A percentile compares a stretch with the other conserved stretches of the same genome.
Conservation (phyloP, 495 filamentous ascomycete genomes). For the Hypoxylon intermedium region DNA sequence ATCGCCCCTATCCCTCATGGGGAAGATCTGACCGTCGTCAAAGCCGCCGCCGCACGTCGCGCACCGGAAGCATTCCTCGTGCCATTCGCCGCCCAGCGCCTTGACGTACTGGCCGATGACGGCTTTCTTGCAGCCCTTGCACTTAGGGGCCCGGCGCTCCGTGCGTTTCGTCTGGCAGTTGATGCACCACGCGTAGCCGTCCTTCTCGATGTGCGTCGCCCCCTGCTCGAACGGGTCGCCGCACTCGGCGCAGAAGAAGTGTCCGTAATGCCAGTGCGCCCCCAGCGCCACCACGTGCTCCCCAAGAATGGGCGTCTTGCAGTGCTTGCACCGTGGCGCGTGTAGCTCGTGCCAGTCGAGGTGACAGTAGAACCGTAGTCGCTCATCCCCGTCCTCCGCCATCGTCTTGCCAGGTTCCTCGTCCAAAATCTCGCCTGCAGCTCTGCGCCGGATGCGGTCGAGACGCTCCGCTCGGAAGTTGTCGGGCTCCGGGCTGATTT, state of each 20-base stretch:
- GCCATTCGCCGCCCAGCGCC: conserved; percentile 93
- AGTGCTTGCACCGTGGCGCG: conserved; percentile 92
- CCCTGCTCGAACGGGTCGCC: conserved; percentile 88
- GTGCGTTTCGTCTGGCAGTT: conserved; percentile 90
- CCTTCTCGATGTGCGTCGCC: conserved; percentile 94
- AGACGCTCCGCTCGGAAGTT: conserved; percentile 71
- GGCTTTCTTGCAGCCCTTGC: conserved; percentile 80
- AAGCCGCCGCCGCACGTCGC: conserved; percentile 59
- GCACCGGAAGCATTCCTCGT: conserved; percentile 89
- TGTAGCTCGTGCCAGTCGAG: conserved; percentile 97
- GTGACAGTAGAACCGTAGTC: conserved; percentile 91
- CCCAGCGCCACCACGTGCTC: conserved; percentile 94
- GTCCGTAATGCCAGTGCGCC: conserved; percentile 93
- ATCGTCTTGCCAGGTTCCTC: conserved; percentile 64
- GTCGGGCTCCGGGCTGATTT: conserved; percentile 92
- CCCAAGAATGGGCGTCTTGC: conserved; percentile 97
- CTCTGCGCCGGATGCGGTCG: conserved; percentile 66
- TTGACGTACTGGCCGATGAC: conserved; percentile 86
- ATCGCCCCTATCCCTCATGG: conserved; percentile 51
- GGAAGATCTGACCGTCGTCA: conserved; percentile 64
- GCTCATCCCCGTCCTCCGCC: conserved; percentile 70
- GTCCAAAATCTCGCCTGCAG: conserved; percentile 64
- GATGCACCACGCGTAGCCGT: conserved; percentile 99
- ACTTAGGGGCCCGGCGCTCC: conserved; percentile 73
- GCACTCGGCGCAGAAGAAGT: conserved; percentile 99